phyloP scores from a whole-genome alignment of 2,329 filamentous ascomycete species.

The Diaporthe capsici region DNA sequence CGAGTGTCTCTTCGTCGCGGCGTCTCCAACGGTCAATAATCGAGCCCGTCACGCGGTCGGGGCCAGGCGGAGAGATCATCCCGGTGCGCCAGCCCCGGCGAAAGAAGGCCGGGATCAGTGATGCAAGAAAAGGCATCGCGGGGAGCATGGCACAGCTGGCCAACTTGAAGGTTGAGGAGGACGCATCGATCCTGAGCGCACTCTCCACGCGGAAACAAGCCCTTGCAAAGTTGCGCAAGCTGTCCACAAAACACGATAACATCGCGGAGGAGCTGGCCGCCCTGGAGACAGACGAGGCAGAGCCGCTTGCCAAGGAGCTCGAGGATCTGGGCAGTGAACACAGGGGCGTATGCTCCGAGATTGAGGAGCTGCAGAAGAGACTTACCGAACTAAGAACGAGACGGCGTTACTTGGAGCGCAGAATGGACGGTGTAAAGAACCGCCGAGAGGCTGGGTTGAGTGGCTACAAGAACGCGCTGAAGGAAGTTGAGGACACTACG shows the following conservation, averaged over 20 bases:
- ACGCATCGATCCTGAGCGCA: conserved; percentile 70
- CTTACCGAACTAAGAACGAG: conserved; percentile 72
- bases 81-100: conserved; percentile 71
- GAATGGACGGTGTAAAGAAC: conserved; percentile 75
- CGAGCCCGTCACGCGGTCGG: conserved; percentile 55
- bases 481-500: conserved; percentile 75
- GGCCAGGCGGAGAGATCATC: conserved; percentile 64
- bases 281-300: conserved; percentile 69
- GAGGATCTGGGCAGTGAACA: conserved; percentile 70
- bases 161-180: conserved; percentile 77
- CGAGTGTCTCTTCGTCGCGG: conserved; percentile 53
- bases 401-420: conserved; percentile 70
- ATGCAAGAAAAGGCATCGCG: conserved; percentile 75
- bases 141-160: conserved; percentile 75
- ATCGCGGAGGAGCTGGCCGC: conserved; percentile 66
- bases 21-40: conserved; percentile 60
- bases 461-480: conserved; percentile 77
- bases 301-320: conserved; percentile 73
- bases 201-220: conserved; percentile 70
- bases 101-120: conserved; percentile 69
- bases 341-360: conserved; percentile 70
- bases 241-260: conserved; percentile 64
- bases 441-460: conserved; percentile 79
- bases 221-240: conserved; percentile 68
- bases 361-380: conserved; percentile 74